These are phyloP conservation scores for Schizonepeta tenuifolia DNA, from an alignment of 257 asterid species.

Conservation along the genomic window DNA sequence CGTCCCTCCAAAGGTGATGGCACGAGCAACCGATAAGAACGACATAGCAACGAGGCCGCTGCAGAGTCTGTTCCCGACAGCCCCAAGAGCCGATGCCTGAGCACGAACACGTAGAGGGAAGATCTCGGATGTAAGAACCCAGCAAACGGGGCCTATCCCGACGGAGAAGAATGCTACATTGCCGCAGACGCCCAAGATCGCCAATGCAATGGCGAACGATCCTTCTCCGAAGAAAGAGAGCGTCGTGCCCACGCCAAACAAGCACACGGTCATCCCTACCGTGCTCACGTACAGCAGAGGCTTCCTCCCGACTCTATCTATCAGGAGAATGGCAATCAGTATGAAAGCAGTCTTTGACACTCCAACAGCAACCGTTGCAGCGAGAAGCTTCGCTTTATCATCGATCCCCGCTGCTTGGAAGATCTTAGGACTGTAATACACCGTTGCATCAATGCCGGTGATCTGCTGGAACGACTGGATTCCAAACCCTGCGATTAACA, in stretches of 20 bases:
- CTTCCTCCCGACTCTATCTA: conserved; percentile 83
- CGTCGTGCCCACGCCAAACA: conserved; percentile 56
- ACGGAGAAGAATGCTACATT: conserved; percentile 89
- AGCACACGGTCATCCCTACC: conserved; percentile 81
- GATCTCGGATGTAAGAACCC: conserved; percentile 91
- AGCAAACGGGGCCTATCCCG: conserved; percentile 89
- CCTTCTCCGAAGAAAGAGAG: conserved; percentile 57
- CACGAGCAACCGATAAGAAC: conserved; percentile 72
- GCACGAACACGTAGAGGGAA: conserved; percentile 84
- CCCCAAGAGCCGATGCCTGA: conserved; percentile 91
- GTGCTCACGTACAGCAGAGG: conserved; percentile 91
- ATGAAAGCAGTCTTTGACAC: conserved; percentile 73
- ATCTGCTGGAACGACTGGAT: conserved; percentile 89
- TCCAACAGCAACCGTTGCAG: conserved; percentile 94
- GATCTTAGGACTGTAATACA: conserved; percentile 88
- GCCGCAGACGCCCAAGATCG: conserved; percentile 69
- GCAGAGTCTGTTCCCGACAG: conserved; percentile 86
- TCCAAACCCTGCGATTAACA: conserved; percentile 87
- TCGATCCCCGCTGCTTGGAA: conserved; percentile 72
- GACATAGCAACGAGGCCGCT: conserved; percentile 95
- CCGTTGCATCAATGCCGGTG: conserved; percentile 93
- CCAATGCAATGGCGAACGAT: conserved; percentile 44
- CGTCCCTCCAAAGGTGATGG: conserved; percentile 70
- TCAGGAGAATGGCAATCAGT: conserved; percentile 67
- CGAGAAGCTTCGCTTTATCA: conserved; percentile 68